These are phyloP conservation scores for Exophiala dermatitidis DNA, from an alignment of 2,329 filamentous ascomycete species.

Conservation along the genomic window DNA sequence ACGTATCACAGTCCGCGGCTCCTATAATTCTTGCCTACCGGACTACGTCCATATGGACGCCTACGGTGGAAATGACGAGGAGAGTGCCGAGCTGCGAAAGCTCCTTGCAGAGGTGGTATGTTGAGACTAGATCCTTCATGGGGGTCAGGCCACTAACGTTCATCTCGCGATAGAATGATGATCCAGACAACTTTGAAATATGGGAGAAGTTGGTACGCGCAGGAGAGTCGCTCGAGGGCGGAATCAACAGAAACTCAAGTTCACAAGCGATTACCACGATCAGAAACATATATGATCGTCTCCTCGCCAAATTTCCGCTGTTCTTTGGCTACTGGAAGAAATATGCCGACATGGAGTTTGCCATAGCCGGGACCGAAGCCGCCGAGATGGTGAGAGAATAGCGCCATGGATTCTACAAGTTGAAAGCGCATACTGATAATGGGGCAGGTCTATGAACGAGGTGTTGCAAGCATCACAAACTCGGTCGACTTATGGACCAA, in stretches of 20 bases:
- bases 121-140: conserved; percentile 18
- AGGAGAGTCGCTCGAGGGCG: conserved; percentile 79
- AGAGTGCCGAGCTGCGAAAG: conserved; percentile 74
- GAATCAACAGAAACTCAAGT: conserved; percentile 92
- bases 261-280: conserved; percentile 84
- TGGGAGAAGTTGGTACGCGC: conserved; percentile 90
- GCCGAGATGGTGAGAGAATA: conserved; percentile 73
- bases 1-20: neutral
- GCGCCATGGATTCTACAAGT: neutral
- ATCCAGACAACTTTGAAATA: conserved; percentile 84
- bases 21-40: neutral
- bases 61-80: conserved; percentile 68
- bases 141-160: neutral
- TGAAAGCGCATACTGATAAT: conserved; percentile 11
- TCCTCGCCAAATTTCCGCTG: conserved; percentile 88
- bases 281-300: conserved; percentile 81
- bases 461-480: conserved; percentile 83
- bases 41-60: conserved; percentile 39
- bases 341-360: conserved; percentile 95
- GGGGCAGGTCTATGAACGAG: conserved; percentile 80
- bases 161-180: conserved; percentile 45
- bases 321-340: conserved; percentile 99
- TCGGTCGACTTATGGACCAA: conserved; percentile 97
- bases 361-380: conserved; percentile 90
- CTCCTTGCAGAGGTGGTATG: conserved; percentile 70